Conservation (phyloP, 805 yeast species). For the Torulaspora indica region DNA sequence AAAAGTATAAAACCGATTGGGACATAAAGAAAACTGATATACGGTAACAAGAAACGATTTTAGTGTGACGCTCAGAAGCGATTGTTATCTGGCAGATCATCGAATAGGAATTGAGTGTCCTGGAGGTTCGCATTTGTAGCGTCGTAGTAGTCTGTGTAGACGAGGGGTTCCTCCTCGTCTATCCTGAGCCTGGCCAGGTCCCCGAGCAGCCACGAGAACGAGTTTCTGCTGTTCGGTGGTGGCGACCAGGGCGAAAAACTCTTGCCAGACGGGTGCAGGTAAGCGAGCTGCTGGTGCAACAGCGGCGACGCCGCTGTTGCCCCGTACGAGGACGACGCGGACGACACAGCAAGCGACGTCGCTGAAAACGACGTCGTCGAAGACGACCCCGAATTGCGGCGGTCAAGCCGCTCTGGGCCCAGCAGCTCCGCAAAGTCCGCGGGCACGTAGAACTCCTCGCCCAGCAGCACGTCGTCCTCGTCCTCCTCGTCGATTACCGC, state of each 20-base stretch:
- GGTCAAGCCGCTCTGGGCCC: slow-evolving; percentile 72
- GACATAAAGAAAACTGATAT: background rate
- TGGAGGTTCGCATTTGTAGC: slow-evolving; percentile 1
- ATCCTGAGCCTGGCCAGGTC: slow-evolving; percentile 16
- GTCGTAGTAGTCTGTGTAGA: slow-evolving; percentile 7
- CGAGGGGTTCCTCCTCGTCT: slow-evolving; percentile 16
- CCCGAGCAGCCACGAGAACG: slow-evolving; percentile 10
- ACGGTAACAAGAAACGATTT: background rate
- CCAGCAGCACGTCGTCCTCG: slow-evolving; percentile 28
- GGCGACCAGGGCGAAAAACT: slow-evolving; percentile 14
- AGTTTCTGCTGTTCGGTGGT: background rate
- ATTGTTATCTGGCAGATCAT: slow-evolving; percentile 10
- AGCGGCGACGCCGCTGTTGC: slow-evolving; percentile 14
- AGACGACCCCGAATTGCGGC: slow-evolving; percentile 58
- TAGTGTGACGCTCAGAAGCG: background rate
- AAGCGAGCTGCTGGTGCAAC: slow-evolving; percentile 14
- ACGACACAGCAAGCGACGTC: slow-evolving; percentile 6
- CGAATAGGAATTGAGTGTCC: slow-evolving; percentile 16
- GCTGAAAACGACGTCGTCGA: slow-evolving; percentile 6
- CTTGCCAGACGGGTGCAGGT: slow-evolving; percentile 2
- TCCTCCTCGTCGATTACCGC: slow-evolving; percentile 28
- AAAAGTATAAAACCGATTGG: no score
- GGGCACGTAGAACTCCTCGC: slow-evolving; percentile 71
- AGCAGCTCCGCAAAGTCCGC: slow-evolving; percentile 71
- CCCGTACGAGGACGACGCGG: slow-evolving; percentile 12